Percentiles rank a stretch among this genome's conserved stretches.
Conservation (phyloP, 352 stramenopile genomes). For the Phytopythium montanum region DNA sequence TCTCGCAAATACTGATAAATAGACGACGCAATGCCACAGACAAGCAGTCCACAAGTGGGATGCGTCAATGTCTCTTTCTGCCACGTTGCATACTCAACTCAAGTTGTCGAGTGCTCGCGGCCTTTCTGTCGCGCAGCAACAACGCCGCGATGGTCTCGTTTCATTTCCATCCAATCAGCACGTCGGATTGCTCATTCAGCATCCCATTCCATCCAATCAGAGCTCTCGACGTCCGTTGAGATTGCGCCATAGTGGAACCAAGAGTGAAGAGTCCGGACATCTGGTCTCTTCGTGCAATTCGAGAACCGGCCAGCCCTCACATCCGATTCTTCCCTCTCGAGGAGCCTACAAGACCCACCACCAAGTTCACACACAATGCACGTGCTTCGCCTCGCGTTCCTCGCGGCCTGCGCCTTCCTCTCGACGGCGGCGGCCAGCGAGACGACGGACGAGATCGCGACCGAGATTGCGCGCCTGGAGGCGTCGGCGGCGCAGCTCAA, state of each 20-base stretch:
- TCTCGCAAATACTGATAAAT: background rate
- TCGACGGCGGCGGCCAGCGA: background rate
- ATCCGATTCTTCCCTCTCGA: conserved; percentile 6
- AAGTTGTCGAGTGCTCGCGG: background rate
- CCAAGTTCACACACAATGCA: background rate
- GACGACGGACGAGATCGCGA: conserved; percentile 1
- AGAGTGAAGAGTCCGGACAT: background rate
- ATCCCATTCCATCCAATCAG: background rate
- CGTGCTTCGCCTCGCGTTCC: background rate
- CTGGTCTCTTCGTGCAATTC: background rate
- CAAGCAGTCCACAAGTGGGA: background rate
- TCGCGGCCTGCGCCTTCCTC: background rate
- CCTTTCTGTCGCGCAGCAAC: background rate
- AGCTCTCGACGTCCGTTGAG: background rate
- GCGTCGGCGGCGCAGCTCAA: conserved; percentile 17
- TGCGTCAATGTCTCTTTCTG: background rate
- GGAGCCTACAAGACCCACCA: conserved; percentile 1
- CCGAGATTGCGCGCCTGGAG: conserved; percentile 20
- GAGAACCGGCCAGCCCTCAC: background rate
- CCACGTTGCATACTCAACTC: background rate
- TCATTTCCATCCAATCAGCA: background rate
- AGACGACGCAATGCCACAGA: background rate
- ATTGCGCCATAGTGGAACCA: background rate
- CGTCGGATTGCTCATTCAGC: background rate
- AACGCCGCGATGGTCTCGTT: conserved; percentile 6